Evolutionary conservation across 441 rosid genomes (phyloP).

Genomic region (Raphanus hybrid): DNA sequence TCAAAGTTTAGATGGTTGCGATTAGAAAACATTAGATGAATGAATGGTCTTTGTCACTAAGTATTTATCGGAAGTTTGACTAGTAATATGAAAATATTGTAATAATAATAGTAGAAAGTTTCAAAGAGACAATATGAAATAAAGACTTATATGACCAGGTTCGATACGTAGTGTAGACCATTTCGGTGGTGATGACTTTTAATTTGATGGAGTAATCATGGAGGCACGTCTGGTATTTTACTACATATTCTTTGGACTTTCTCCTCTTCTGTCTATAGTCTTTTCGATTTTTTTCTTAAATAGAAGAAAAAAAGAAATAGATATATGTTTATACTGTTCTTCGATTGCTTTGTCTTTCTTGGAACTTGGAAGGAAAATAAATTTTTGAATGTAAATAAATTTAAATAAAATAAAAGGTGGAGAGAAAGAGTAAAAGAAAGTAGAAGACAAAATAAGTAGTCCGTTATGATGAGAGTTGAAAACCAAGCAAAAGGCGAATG

Average conservation of each 20-base stretch:
- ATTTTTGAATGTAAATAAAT: constrained; percentile 9
- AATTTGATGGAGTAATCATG: constrained; percentile 43
- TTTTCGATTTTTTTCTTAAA: not conserved
- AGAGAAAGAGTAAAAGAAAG: constrained; percentile 32
- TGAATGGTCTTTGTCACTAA: constrained; percentile 28
- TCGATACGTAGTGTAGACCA: constrained; percentile 44
- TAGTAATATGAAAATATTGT: constrained; percentile 22
- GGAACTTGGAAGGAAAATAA: constrained; percentile 24
- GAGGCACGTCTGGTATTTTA: constrained; percentile 33
- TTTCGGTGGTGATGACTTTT: constrained; percentile 40
- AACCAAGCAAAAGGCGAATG: constrained; percentile 47
- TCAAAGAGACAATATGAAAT: constrained; percentile 40
- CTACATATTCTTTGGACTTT: constrained; percentile 10
- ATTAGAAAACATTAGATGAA: constrained; percentile 34
- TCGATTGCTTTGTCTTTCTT: constrained; percentile 39
- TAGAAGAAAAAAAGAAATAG: not conserved
- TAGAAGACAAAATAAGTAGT: constrained; percentile 47
- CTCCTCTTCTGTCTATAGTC: constrained; percentile 15
- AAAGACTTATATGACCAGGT: constrained; percentile 33
- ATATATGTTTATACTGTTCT: constrained; percentile 29
- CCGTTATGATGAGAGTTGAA: constrained; percentile 56
- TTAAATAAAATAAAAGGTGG: constrained; percentile 6
- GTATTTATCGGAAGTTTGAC: constrained; percentile 36
- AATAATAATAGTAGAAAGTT: constrained; percentile 5
- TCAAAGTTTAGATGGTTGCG: not conserved